Evolutionary conservation across 805 yeast species (phyloP), one percentile per base, ranked within the genome.

Genomic region (Suhomyces faveliae): DNA sequence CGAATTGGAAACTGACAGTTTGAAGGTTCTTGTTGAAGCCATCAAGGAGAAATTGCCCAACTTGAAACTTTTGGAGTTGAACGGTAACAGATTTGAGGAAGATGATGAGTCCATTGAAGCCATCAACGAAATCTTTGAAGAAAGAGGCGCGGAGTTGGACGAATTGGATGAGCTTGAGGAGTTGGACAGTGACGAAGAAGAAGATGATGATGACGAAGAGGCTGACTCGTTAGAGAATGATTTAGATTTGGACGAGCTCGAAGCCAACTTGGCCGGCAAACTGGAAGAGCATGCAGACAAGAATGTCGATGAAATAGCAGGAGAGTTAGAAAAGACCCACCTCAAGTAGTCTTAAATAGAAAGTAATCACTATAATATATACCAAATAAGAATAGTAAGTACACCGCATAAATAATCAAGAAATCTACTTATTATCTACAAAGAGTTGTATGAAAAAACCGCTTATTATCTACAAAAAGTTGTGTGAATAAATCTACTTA

Each of bases 161-260:
- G 99, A 94, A 63, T 76, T 94, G 43, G 98, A 92, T 58, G 99
- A 94, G 58, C 79, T 94, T 70, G 99, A 92, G 72, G 97, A 89
- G 66, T 73, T 79, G 29, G 82, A 82, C 53, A 80, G 82, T 42
- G 87, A 80, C 20, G 89, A 82, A 46, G 89, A 83, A 47, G 88
- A 83, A 19, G 85, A 79, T 3, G 84, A 77, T 9, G 83, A 76
- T 4, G 84, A 77, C 9, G 83, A 76, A 4, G 83, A 74, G 22
- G 85, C 63, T 17, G 76, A 68, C 24, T 78, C 77, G 42, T 58
- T 56, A 37, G 88, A 80, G 40, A 85, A 79, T 41, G 89, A 81
- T 42, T 79, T 62, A 30, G 76, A 76, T 51, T 62, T 76, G 47
- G 68, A 66, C 42, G 68, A 68, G 43, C 67, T 79, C 50, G 85